Evolutionary conservation across 2,329 filamentous ascomycete species (phyloP), one percentile per base, ranked within the genome.

Genomic region (Aspergillus awamori): DNA sequence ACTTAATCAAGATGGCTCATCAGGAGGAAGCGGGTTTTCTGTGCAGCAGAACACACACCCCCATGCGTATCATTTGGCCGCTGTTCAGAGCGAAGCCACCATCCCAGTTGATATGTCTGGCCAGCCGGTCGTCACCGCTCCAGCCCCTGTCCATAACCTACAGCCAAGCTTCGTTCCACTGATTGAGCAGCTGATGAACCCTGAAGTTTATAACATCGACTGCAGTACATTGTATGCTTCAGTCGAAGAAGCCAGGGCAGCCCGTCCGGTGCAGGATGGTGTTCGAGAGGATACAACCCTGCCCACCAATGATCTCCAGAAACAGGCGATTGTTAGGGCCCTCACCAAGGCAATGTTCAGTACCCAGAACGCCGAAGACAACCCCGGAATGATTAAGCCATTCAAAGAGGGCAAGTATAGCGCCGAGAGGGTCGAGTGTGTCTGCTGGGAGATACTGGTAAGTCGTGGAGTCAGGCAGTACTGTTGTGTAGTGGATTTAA

Each of bases 301-400:
- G 54, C 74, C 73, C 20, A 49, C 41, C 3, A 69, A 60, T 13
- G 13, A 43, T 7, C 52, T 61, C 2, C 63, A 70, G 20, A 68
- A 68, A 15, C 52, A 63, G 15, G 69, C 67, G 8, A 67, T 75
- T 39, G 73, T 77, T 22, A 67, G 64, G 47, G 65, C 65, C 4
- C 62, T 79, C 26, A 66, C 70, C 52, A 65, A 65, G n/a, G 74
- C 74, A 0, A 76, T 78, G 71, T 71, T 68, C 20, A 70, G 65
- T 33, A 67, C 69, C 17, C 59, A 69, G 6, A 20, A 65, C 11
- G 71, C 71, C 0, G 59, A 69, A 36, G 74, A 77, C 28, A 74
- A 74, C 47, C 63, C 64, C 3, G 67, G 66, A 8, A 77, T 77
- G 72, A 66, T 73, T 4, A 67, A 67, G 8, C 71, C 70, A 3